phyloP scores from a whole-genome alignment of 2,329 filamentous ascomycete species.

The Microdochium paspali region DNA sequence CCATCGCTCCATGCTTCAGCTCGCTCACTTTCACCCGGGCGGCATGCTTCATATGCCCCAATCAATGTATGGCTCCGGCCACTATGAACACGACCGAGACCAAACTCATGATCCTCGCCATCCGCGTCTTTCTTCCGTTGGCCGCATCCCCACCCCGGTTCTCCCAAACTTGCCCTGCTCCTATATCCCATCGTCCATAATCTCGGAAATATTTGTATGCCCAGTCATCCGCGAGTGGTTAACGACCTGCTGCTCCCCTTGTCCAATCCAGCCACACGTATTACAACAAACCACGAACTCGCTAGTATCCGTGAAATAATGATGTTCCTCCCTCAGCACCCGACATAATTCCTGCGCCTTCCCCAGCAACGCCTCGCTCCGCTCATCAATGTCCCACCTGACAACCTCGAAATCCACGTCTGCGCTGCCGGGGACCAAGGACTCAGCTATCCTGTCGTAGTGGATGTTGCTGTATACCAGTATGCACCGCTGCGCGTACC shows the following conservation, averaged over 20 bases:
- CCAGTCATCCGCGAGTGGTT: conserved; percentile 53
- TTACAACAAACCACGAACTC: conserved; percentile 74
- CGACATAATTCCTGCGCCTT: conserved; percentile 56
- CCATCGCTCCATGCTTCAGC: no score
- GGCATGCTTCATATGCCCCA: no score
- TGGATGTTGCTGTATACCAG: conserved; percentile 89
- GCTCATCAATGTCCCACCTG: conserved; percentile 41
- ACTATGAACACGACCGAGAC: no score
- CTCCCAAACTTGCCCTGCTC: neutral
- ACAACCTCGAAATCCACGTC: conserved; percentile 64
- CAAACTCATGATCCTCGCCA: no score
- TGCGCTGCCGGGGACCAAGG: conserved; percentile 47
- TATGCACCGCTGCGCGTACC: conserved; percentile 53
- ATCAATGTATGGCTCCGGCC: no score
- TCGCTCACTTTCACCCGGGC: no score
- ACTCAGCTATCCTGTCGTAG: conserved; percentile 82
- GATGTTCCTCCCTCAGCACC: conserved; percentile 54
- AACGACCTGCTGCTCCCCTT: conserved; percentile 53
- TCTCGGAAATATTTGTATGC: conserved; percentile 48
- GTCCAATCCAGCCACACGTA: conserved; percentile 56
- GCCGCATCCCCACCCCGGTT: no score
- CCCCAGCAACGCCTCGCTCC: conserved; percentile 57
- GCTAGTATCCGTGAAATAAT: conserved; percentile 86
- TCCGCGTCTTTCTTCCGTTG: no score
- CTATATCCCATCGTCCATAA: conserved; percentile 15